phyloP scores from a whole-genome alignment of 2,329 filamentous ascomycete species.

The Aspergillus glaucus region DNA sequence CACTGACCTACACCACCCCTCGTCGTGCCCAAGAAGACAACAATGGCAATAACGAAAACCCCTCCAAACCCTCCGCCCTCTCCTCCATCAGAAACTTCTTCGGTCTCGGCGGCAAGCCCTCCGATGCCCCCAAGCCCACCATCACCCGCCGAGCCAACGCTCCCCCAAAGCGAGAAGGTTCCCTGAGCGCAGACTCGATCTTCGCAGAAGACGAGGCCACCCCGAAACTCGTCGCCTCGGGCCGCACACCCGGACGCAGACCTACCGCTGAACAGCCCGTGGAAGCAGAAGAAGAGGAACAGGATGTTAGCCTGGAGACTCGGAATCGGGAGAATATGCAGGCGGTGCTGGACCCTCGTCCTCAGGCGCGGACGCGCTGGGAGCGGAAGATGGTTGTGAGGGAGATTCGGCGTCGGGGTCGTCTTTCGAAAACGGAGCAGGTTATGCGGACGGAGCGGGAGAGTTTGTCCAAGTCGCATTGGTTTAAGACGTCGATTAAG shows the following conservation, averaged over 20 bases:
- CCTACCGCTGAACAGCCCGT: constrained; percentile 9
- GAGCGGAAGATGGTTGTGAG: constrained; percentile 79
- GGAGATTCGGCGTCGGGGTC: constrained; percentile 61
- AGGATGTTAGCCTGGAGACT: constrained; percentile 18
- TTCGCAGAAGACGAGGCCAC: constrained; percentile 33
- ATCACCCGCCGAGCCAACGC: constrained; percentile 21
- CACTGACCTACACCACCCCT: constrained; percentile 26
- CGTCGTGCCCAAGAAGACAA: constrained; percentile 25
- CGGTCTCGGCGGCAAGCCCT: constrained; percentile 14
- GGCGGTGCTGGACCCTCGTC: constrained; percentile 67
- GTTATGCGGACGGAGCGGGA: constrained; percentile 62
- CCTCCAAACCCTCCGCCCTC: constrained; percentile 17
- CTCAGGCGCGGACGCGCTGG: constrained; percentile 64
- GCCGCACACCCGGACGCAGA: constrained; percentile 21
- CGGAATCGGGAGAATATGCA: constrained; percentile 52
- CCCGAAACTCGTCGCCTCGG: constrained; percentile 19
- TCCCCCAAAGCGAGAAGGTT: constrained; percentile 29
- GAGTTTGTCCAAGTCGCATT: constrained; percentile 57
- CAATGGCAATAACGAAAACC: constrained; percentile 10
- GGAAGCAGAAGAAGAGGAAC: constrained; percentile 8
- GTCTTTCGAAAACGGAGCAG: constrained; percentile 59
- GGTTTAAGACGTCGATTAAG: constrained; percentile 80
- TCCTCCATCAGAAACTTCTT: constrained; percentile 32
- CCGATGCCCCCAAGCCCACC: constrained; percentile 21
- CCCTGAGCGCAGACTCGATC: constrained; percentile 33